phyloP scores from a whole-genome alignment of 208 protist genomes.

The Trypanosomatidae sp. region DNA sequence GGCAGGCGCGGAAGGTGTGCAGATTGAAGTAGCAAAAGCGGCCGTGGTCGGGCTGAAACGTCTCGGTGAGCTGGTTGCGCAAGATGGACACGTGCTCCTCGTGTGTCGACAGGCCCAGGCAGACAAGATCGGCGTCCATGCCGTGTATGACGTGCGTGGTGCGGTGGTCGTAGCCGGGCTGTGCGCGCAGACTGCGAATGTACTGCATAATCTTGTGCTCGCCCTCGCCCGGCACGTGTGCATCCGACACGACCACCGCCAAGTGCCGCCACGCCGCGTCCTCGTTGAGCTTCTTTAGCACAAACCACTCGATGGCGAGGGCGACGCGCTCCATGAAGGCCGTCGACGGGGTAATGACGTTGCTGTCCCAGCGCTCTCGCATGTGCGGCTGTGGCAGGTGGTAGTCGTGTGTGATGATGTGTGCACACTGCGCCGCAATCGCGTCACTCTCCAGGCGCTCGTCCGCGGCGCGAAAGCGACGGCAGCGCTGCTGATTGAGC shows the following conservation, averaged over 20 bases:
- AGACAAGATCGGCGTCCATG: conserved; percentile 99
- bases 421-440: conserved; percentile 46
- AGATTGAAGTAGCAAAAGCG: conserved; percentile 87
- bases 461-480: conserved; percentile 94
- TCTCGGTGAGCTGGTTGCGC: conserved; percentile 93
- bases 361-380: conserved; percentile 93
- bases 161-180: conserved; percentile 93
- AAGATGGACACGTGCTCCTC: conserved; percentile 97
- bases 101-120: conserved; percentile 97
- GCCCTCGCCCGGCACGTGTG: conserved; percentile 96
- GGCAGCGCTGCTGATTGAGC: conserved; percentile 99
- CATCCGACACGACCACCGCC: conserved; percentile 94
- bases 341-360: conserved; percentile 99
- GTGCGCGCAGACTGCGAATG: conserved; percentile 74
- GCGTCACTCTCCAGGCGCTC: conserved; percentile 73
- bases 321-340: conserved; percentile 96
- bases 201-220: conserved; percentile 94
- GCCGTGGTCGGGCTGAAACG: conserved; percentile 55
- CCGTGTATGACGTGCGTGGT: conserved; percentile 98
- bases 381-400: conserved; percentile 36
- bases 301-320: conserved; percentile 88
- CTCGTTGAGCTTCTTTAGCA: conserved; percentile 90
- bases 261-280: conserved; percentile 88
- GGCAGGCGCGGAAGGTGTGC: conserved; percentile 41
- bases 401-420: conserved; percentile 35